Evolutionary conservation across 2,329 filamentous ascomycete species (phyloP), one percentile per base, ranked within the genome.

Genomic region (Scedosporium minutisporum): DNA sequence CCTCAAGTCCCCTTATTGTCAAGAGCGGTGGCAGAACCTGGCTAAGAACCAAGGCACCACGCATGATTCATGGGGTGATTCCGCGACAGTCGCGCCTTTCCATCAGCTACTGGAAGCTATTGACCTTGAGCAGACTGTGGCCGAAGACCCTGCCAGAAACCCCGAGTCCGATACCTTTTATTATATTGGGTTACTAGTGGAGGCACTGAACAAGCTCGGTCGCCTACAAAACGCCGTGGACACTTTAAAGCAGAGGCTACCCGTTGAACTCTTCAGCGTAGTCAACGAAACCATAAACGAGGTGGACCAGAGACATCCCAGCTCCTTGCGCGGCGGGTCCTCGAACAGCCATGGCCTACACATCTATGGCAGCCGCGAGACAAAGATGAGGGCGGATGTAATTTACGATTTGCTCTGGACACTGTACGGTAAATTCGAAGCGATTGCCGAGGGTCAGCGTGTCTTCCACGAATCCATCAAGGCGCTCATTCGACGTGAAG

Each of bases 241-340:
- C 70, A 90, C 87, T 4, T 89, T 99, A 66, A 96, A 97, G 72
- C 91, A 99, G 71, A 85, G 95, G 62, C 80, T 99, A 57, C 95
- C 95, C 0, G 91, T 97, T 16, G 95, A 99, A 72, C 80, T 99
- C 1, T 97, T 97, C 75, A 85, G 87, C 23, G 90, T 99, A 25
- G 93, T 97, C 23, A 96, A 96, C 70, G 93, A 96, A 73, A 96
- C 93, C 0, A 96, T 96, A 71, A 89, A 89, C 63, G 95, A 99
- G 74, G 89, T 97, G 58, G 93, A 97, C 69, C 88, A 93, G 72
- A 87, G 93, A 63, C 91, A 97, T 73, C 93, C 93, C n/a, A 91
- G 87, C 71, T 88, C 90, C 38, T 77, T 95, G 55, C 77, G 86
- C 9, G 85, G 85, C 23, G 77, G 79, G 7, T 77, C 78, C 1